Base-by-base conservation (phyloP, 2,329 filamentous ascomycete species). In the Macrophomina phaseolina region DNA sequence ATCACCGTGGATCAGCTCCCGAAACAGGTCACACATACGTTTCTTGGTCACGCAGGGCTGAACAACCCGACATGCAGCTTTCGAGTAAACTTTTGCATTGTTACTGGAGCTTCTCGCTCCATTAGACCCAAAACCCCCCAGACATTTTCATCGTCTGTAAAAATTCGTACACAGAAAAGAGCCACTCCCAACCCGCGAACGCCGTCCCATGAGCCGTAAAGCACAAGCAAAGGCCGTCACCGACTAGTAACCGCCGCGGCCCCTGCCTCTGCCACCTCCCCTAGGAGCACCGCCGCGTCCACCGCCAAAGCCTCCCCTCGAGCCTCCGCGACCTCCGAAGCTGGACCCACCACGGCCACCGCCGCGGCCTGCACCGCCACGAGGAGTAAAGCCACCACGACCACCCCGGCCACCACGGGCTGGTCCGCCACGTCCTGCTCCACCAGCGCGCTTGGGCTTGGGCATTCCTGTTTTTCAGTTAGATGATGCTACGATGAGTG, bases 391-490 rank as follows among this genome's bases (percentile, higher is more conserved):
- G 55, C 82, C 82, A 61, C 86, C 86, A 16, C 58, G 16, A n/a
- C 74, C 71, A 56, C 75, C 76, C 65, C 78, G 73, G 70, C 78
- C 74, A 65, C 75, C 77, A 69, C 71, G 78, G 71, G 78, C 73
- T 51, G 79, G 72, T 6, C 75, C 78, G 65, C 79, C 83, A 69
- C 86, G 84, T 60, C 74, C 74, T 36, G 83, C 85, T 70, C 90
- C 90, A 71, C 89, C 90, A 53, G 87, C 87, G 74, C 87, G 88
- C 82, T 91, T 91, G 67, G 89, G 84, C 82, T 91, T 92, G 77
- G 81, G 80, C 69, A 89, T 87, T 75, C 91, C 90, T 72, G 82
- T 5, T 84, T 55, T 23, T 65, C 60, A 63, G 51, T 76, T 68
- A 72, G 72, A 46, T 68, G 53, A 32, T 67, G 45, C 9, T 67